A percentile compares a stretch with the other conserved stretches of the same genome.
These are phyloP conservation scores for Geotrichum siamense DNA, from an alignment of 1,139 yeast genomes.

Conservation along the genomic window DNA sequence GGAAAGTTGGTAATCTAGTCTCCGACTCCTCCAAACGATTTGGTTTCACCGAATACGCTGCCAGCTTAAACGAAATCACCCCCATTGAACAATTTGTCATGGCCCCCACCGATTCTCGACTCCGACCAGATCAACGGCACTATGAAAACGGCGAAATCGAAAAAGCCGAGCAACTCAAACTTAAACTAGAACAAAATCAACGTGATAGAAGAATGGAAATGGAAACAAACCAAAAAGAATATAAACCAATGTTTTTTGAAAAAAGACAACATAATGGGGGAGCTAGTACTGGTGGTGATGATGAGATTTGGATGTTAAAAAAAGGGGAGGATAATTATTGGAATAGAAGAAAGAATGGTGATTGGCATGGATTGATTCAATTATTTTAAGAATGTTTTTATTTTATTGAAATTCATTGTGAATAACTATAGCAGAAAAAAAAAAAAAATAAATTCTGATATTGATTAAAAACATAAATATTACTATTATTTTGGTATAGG, in stretches of 20 bases:
- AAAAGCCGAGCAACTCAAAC: slow-evolving; percentile 62
- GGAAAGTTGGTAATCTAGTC: slow-evolving; percentile 65
- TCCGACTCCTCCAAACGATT: slow-evolving; percentile 54
- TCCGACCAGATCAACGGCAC: slow-evolving; percentile 73
- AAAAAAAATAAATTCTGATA: too few relatives aligned
- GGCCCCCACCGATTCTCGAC: slow-evolving; percentile 84
- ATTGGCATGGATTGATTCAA: slow-evolving; percentile 32
- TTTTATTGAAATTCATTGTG: too few relatives aligned
- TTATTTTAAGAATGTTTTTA: too few relatives aligned
- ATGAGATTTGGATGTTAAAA: slow-evolving; percentile 53
- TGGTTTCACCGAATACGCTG: slow-evolving; percentile 81
- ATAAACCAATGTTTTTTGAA: slow-evolving; percentile 60
- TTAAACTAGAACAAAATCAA: slow-evolving; percentile 69
- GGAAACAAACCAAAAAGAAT: slow-evolving; percentile 41
- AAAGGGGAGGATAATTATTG: slow-evolving; percentile 68
- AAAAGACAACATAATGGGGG: slow-evolving; percentile 15
- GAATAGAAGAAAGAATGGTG: slow-evolving; percentile 46
- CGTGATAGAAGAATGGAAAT: slow-evolving; percentile 62
- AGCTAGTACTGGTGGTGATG: slow-evolving; percentile 22
- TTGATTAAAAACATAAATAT: too few relatives aligned
- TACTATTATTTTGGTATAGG: too few relatives aligned
- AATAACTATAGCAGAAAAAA: too few relatives aligned
- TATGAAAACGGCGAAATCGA: slow-evolving; percentile 67
- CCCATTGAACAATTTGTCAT: slow-evolving; percentile 52
- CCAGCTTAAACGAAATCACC: slow-evolving; percentile 73